Percentiles rank a stretch among this genome's conserved stretches.
Conservation (phyloP, 306 rosid genomes). For the Leucaena leucocephala region DNA sequence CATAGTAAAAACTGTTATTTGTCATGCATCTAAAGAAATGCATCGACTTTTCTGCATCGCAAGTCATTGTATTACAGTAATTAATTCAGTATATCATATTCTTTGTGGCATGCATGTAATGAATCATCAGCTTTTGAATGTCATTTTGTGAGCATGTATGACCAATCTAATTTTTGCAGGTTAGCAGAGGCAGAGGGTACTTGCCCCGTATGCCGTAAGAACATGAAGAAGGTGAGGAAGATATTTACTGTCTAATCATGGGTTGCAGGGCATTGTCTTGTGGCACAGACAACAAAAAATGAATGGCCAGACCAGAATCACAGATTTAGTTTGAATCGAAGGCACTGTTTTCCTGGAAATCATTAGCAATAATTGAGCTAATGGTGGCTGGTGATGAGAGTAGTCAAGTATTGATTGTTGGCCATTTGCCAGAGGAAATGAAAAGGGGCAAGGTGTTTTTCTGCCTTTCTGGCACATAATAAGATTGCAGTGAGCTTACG, state of each 20-base stretch:
- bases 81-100: not conserved
- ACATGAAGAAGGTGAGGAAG: constrained; percentile 85
- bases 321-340: constrained; percentile 9
- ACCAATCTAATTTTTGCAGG: constrained; percentile 54
- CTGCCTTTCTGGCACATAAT: too few species aligned
- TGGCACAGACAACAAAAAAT: constrained; percentile 7
- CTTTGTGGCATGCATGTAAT: constrained; percentile 6
- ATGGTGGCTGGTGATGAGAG: constrained; percentile 32
- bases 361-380: constrained; percentile 43
- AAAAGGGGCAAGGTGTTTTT: not conserved
- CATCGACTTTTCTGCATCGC: constrained; percentile 5
- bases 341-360: constrained; percentile 32
- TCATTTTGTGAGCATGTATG: constrained; percentile 24
- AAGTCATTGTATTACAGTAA: not conserved
- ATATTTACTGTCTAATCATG: constrained; percentile 67
- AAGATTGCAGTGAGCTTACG: too few species aligned
- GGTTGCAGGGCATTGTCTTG: constrained; percentile 25
- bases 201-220: constrained; percentile 79
- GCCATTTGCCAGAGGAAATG: constrained; percentile 21
- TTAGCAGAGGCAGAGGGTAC: constrained; percentile 72
- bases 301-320: constrained; percentile 37
- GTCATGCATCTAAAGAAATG: not conserved
- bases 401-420: constrained; percentile 29
- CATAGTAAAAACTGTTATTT: constrained; percentile 15
- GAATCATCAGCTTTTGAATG: not conserved